Conservation (phyloP, 345 rosid genomes). For the Gossypium rotundifolium region DNA sequence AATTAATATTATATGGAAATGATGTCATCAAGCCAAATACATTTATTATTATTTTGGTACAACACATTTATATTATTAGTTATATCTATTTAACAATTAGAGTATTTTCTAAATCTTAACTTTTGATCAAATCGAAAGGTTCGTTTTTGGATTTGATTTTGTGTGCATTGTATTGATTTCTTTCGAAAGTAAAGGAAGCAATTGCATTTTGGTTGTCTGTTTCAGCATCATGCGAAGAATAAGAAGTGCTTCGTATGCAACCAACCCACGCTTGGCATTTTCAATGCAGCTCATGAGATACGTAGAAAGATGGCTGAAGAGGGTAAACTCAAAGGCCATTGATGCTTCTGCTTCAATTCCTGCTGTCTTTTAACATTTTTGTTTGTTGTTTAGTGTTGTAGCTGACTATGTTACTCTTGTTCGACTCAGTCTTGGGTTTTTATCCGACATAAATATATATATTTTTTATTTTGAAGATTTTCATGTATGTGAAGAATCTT, state of each 20-base stretch:
- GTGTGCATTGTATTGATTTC: not conserved
- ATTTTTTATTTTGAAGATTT: not conserved
- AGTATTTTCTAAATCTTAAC: no score
- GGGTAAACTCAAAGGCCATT: not conserved
- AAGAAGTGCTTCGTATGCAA: slow-evolving; percentile 92
- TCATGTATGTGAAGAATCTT: not conserved
- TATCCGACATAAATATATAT: no score
- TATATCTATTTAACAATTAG: no score
- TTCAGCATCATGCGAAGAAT: slow-evolving; percentile 80
- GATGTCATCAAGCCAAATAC: no score
- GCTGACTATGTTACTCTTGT: not conserved
- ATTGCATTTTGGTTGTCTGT: not conserved
- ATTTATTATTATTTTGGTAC: no score
- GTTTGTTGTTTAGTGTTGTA: not conserved
- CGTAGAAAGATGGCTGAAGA: slow-evolving; percentile 47
- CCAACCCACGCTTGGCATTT: slow-evolving; percentile 73
- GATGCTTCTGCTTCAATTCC: not conserved
- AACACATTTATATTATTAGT: no score
- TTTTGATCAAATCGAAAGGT: not conserved
- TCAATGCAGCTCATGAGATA: slow-evolving; percentile 76
- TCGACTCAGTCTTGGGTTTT: not conserved
- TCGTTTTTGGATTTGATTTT: not conserved
- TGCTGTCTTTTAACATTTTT: not conserved
- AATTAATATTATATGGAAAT: no score
- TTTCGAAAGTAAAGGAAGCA: not conserved